Base-by-base conservation (phyloP, 2,329 filamentous ascomycete species). In the Stromatinia cepivora region DNA sequence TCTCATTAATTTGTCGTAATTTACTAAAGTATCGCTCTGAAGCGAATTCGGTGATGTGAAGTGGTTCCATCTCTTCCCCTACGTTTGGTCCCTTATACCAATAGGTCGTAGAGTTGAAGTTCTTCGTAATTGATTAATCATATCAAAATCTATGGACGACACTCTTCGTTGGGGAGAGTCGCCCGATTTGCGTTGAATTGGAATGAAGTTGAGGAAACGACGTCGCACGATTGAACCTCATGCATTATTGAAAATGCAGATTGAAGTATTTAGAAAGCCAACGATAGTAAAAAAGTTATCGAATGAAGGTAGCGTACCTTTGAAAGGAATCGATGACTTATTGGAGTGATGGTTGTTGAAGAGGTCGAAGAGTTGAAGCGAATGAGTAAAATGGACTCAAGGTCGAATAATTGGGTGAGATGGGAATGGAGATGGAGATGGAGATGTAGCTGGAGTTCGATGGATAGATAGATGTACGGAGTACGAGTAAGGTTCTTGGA, bases 1-100 rank as follows among this genome's bases (percentile, higher is more conserved):
- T 80, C 77, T 73, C 83, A 77, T 80, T 85, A 74, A 81, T 83
- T 79, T 87, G 85, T 69, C 81, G 83, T 71, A 89, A 78, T 79
- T 90, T 90, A 67, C 84, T 84, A 73, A 89, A 87, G 76, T 88
- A 90, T 72, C 85, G 85, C 78, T 86, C 82, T 57, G 88, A 90
- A 71, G 87, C 88, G 79, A 90, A 90, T 78, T 90, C 88, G 71
- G 87, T 88, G 71, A 88, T 83, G 73, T 89, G 87, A 74, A 84
- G 82, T 75, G 85, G 86, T 73, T 89, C 87, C 86, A 89, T 63
- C 15, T 88, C 76, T 52, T 76, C 69, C 72, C 69, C 74, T 72
- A 70, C 74, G 75, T 70, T 72, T 72, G 75, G 74, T 63, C 75
- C 61, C 28, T 72, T 75, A 76, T 76, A 71, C 75, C 75, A 76